phyloP scores from a whole-genome alignment of 192 early-diverging fungal species.

The Allomyces macrogynus region DNA sequence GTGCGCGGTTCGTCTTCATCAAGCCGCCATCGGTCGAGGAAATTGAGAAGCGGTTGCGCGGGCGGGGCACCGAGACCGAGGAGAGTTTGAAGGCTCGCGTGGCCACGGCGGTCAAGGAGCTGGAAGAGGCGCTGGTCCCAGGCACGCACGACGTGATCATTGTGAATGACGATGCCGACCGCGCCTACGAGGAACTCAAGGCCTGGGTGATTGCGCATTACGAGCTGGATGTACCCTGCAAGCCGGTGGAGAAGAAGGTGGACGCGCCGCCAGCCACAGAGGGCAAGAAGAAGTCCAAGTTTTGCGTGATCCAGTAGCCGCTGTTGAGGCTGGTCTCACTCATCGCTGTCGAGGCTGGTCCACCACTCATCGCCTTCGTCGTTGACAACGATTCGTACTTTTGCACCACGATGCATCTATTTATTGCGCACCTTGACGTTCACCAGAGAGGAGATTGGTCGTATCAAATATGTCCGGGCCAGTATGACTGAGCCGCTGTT shows the following conservation, averaged over 20 bases:
- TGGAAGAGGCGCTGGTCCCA: slow-evolving; percentile 24
- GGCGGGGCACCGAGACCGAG: slow-evolving; percentile 77
- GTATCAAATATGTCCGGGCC: no score
- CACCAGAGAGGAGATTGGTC: no score
- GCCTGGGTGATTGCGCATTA: slow-evolving; percentile 32
- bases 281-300: not conserved
- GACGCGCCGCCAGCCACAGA: not conserved
- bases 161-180: slow-evolving; percentile 60
- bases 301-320: not conserved
- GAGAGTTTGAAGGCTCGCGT: slow-evolving; percentile 50
- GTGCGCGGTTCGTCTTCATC: slow-evolving; percentile 65
- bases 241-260: not conserved
- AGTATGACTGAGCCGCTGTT: no score
- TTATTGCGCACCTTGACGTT: no score
- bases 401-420: no score
- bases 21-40: slow-evolving; percentile 60
- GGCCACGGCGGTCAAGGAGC: slow-evolving; percentile 52
- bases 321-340: no score
- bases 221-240: not conserved
- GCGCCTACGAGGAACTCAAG: slow-evolving; percentile 51
- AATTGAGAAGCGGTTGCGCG: slow-evolving; percentile 62
- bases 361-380: no score
- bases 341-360: no score
- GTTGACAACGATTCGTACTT: no score
- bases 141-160: slow-evolving; percentile 53